Base-by-base conservation (phyloP, 176 grass and related monocot species). In the Lolium perenne region DNA sequence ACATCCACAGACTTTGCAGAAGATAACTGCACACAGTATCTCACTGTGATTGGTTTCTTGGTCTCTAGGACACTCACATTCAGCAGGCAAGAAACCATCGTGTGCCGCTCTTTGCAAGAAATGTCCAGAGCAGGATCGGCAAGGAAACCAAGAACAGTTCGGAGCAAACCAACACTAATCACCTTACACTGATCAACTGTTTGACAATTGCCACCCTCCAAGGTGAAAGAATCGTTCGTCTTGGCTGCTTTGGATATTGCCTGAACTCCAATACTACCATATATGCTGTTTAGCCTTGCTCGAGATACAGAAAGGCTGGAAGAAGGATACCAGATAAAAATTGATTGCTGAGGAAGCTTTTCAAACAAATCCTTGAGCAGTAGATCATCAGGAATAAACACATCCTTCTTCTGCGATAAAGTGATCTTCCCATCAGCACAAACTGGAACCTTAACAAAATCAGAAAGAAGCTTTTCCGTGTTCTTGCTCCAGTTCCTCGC, bases 331-430 rank as follows among this genome's bases (percentile, higher is more conserved):
- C 94, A 97, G 13, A 93, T 82, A 43, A 93, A 93, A 15, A 91
- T 3, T 11, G 89, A 47, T 13, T 91, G 63, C 12, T 80, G 38
- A 85, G 82, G n/a, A 53, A 64, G 14, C 64, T 38, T 82, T 7
- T 59, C 77, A n/a, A 96, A 96, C 26, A 96, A 70, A 47, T 91
- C 87, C 77, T 85, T 83, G 1, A 92, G 85, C 7, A 91, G 20
- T 49, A 96, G 87, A 68, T 96, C 94, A 49, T 96, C 91, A 5
- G 89, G 87, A 66, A 96, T 90, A 70, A 96, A 93, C 21, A 88
- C 77, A 71, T 93, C 82, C 11, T 66, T 32, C 75, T 90, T 96
- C 3, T 17, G 64, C 16, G 60, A 50, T 5, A 96, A 90, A 7
- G 80, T 56, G 15, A 93, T 93, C 53, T 68, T 88, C 9, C 78